Base-by-base conservation (phyloP, 78 protist genomes). In the Monosiga brevicollis region DNA sequence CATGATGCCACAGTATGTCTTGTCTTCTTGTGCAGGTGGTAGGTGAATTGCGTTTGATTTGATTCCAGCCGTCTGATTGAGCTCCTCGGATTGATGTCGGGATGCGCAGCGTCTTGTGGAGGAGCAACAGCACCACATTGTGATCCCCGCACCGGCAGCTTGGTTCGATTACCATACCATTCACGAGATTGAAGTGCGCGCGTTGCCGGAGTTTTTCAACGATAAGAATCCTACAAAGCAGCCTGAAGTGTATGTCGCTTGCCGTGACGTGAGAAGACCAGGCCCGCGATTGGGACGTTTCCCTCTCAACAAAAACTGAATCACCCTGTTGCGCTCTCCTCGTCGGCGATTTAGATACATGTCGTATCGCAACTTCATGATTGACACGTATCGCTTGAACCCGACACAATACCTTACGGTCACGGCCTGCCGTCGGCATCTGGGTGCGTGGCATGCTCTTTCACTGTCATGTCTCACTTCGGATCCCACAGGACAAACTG, bases 311-410 rank as follows among this genome's bases (percentile, higher is more conserved):
- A 32, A 32, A 32, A 71, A 71, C 74, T 71, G 32, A 71, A 71
- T 71, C 40, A 32, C 41, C 62, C 2, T 25, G 36, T 23, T 72
- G 24, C 43, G 35, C 40, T 0, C 10, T 24, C 40, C 6, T 43
- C 71, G 25, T 24, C 75, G 24, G 26, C 76, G 35, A 9, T 38
- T 24, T 26, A 84, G 87, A 22, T 87, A 87, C 80, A 79, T 62
- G 79, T 76, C 75, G 41, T 87, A 87, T n/a, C 86, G 90, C 62
- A 81, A 87, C 84, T 87, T 83, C 42, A 82, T 87, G 90, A n/a
- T 87, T 29, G 81, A 87, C 80, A 70, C 83, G 15, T 82, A 72
- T 40, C 82, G 90, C 73, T 77, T 73, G n/a, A 76, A 78, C 49
- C 90, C 90, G 43, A 0, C 37, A 0, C 83, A 78, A 81, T 87